phyloP scores from a whole-genome alignment of 306 rosid species.

The Casuarina equisetifolia region DNA sequence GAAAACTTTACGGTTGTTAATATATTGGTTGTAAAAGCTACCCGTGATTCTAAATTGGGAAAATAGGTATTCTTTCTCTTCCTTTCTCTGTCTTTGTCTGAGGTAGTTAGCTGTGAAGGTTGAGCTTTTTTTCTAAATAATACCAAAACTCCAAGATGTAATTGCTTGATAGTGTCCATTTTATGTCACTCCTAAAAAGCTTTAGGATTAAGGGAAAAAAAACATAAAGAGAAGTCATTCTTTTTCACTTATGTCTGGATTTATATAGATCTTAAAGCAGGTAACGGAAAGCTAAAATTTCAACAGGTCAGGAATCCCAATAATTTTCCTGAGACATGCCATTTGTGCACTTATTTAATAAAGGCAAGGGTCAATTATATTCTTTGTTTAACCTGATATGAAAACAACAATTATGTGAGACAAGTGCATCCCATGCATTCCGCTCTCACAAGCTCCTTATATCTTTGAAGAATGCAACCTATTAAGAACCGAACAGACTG shows the following conservation, averaged over 20 bases:
- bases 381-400: background rate
- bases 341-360: background rate
- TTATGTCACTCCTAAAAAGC: no score
- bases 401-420: background rate
- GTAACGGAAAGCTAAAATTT: background rate
- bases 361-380: background rate
- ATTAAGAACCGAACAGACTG: background rate
- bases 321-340: background rate
- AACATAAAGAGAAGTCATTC: no score
- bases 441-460: background rate
- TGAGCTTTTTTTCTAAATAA: background rate
- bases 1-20: background rate
- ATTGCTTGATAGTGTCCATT: no score
- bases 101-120: background rate
- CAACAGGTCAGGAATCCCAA: background rate
- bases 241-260: background rate
- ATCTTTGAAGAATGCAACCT: background rate
- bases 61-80: background rate
- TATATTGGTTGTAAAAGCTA: background rate
- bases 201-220: no score
- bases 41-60: no score
- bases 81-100: background rate
- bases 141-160: background rate
- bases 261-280: background rate
- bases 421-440: background rate